A percentile compares a stretch with the other conserved stretches of the same genome.
phyloP scores from a whole-genome alignment of 345 rosid genomes.

The Brassica juncea region DNA sequence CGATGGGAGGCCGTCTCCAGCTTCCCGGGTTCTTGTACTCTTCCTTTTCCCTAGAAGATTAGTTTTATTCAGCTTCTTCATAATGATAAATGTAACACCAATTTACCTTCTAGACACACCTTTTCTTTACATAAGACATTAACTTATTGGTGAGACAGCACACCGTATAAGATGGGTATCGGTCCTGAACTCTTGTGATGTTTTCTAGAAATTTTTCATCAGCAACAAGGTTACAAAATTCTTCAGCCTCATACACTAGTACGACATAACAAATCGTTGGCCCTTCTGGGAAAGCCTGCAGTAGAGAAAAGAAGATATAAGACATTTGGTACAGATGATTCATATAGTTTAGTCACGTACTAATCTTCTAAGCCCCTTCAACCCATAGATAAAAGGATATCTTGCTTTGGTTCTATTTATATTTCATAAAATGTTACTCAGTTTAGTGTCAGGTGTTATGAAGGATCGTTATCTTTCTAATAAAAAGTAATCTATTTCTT shows the following conservation, averaged over 20 bases:
- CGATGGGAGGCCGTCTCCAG: slow-evolving; percentile 82
- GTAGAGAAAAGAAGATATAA: slow-evolving; percentile 30
- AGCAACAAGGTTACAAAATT: slow-evolving; percentile 72
- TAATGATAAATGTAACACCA: background rate
- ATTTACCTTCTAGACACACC: slow-evolving; percentile 45
- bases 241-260: slow-evolving; percentile 77
- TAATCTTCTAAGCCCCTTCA: background rate
- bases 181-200: slow-evolving; percentile 57
- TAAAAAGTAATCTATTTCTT: background rate
- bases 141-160: slow-evolving; percentile 88
- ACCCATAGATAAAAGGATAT: background rate
- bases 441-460: background rate
- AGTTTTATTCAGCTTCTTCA: slow-evolving; percentile 27
- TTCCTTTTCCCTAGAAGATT: slow-evolving; percentile 67
- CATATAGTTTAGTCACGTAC: background rate
- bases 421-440: slow-evolving; percentile 5
- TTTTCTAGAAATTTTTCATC: slow-evolving; percentile 57
- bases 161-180: slow-evolving; percentile 76
- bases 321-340: background rate
- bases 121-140: slow-evolving; percentile 73
- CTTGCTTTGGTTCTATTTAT: background rate
- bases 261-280: slow-evolving; percentile 57
- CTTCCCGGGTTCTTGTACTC: slow-evolving; percentile 69
- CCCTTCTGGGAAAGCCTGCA: slow-evolving; percentile 63
- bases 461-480: background rate